These are phyloP conservation scores for Plasmodium ovale DNA, from an alignment of 169 alveolate genomes.

Conservation along the genomic window DNA sequence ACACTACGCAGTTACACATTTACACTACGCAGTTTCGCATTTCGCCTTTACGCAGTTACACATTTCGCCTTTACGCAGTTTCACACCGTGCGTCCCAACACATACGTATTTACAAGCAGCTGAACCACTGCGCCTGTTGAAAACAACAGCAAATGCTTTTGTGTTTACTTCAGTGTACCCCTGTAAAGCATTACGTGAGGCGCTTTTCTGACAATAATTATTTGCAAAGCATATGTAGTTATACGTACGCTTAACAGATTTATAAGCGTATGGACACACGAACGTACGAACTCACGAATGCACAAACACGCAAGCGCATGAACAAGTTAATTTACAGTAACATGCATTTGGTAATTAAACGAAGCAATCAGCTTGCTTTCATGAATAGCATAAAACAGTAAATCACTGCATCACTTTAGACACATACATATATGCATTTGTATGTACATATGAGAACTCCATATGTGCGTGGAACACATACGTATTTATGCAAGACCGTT, in stretches of 20 bases:
- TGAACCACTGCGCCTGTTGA: no score
- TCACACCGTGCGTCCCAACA: no score
- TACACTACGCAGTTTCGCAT: no score
- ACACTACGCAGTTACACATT: no score
- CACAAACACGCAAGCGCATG: no score
- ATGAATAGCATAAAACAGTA: neutral
- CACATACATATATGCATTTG: neutral
- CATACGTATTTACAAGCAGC: no score
- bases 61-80: no score
- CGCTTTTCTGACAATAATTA: neutral
- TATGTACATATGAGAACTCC: neutral
- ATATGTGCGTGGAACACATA: no score
- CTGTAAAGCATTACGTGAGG: neutral
- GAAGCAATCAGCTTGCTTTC: neutral
- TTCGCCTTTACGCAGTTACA: no score
- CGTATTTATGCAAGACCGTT: no score
- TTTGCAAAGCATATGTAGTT: neutral
- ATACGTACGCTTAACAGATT: neutral
- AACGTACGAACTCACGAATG: no score
- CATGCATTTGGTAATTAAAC: neutral
- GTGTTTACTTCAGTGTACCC: neutral
- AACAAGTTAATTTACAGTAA: slow-evolving; percentile 2
- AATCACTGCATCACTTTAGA: neutral
- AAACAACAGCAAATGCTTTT: neutral
- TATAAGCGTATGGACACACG: no score